Percentiles rank a stretch among this genome's conserved stretches.
These are phyloP conservation scores for Coffea eugenioides DNA, from an alignment of 257 asterid species.

Conservation along the genomic window DNA sequence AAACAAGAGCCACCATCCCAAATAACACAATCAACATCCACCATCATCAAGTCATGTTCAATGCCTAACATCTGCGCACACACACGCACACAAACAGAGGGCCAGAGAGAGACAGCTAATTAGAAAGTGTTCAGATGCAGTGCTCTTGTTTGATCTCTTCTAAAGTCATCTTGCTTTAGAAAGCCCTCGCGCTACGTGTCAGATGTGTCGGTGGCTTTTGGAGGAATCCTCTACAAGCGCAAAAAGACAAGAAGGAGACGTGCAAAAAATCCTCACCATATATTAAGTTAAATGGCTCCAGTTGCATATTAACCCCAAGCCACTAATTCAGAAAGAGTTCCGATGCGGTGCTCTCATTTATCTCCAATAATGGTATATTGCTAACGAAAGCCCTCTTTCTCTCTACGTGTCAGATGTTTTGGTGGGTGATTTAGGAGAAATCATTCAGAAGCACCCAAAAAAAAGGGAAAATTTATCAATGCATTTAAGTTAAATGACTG, in stretches of 20 bases:
- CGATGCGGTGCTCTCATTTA: too few relatives aligned
- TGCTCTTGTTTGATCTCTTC: background rate
- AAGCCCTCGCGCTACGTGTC: slow-evolving; percentile 5
- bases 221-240: background rate
- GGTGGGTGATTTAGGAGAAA: too few relatives aligned
- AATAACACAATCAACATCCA: background rate
- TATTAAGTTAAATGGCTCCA: background rate
- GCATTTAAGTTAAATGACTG: too few relatives aligned
- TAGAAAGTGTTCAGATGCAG: background rate
- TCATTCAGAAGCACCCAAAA: too few relatives aligned
- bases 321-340: too few relatives aligned
- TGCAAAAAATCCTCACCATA: background rate
- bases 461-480: too few relatives aligned
- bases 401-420: too few relatives aligned
- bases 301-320: background rate
- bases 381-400: too few relatives aligned
- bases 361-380: too few relatives aligned
- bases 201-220: background rate
- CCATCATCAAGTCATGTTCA: background rate
- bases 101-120: background rate
- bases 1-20: background rate
- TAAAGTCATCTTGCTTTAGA: background rate
- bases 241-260: background rate
- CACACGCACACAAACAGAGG: background rate
- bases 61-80: background rate